Evolutionary conservation across 2,329 filamentous ascomycete genomes (phyloP).

Genomic region (Penicillium thymicola): DNA sequence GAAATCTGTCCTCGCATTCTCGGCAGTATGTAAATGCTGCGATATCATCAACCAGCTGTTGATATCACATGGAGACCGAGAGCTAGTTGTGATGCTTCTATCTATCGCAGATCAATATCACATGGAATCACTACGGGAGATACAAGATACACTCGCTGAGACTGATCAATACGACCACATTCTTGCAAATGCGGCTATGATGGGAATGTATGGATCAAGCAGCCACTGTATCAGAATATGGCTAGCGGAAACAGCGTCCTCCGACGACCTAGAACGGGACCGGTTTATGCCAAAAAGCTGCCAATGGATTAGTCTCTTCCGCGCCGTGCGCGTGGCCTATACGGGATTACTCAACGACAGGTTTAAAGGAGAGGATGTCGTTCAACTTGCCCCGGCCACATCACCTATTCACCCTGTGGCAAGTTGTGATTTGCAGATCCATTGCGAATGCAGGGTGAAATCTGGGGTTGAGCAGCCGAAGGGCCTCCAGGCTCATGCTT

Average conservation of each 20-base stretch:
- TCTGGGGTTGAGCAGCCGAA: not conserved
- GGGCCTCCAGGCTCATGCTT: not conserved
- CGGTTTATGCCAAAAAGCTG: not conserved
- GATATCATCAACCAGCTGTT: not conserved
- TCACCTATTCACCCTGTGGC: not conserved
- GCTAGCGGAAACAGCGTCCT: not conserved
- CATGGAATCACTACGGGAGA: not conserved
- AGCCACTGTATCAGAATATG: constrained; percentile 1
- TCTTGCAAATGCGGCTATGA: constrained; percentile 1
- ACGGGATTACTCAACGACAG: not conserved
- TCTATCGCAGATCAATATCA: not conserved
- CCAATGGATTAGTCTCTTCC: not conserved
- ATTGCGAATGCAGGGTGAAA: not conserved
- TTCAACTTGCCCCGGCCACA: too few species aligned
- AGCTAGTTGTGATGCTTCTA: not conserved
- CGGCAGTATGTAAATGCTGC: constrained; percentile 1
- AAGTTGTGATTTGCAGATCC: not conserved
- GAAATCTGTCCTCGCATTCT: constrained; percentile 2
- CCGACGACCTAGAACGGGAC: not conserved
- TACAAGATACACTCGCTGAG: not conserved
- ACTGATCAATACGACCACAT: constrained; percentile 1
- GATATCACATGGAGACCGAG: not conserved
- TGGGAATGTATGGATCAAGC: constrained; percentile 1
- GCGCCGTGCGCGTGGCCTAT: not conserved
- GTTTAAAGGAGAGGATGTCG: not conserved